Conservation (phyloP, 441 rosid species). For the Adansonia rubrostipa region DNA sequence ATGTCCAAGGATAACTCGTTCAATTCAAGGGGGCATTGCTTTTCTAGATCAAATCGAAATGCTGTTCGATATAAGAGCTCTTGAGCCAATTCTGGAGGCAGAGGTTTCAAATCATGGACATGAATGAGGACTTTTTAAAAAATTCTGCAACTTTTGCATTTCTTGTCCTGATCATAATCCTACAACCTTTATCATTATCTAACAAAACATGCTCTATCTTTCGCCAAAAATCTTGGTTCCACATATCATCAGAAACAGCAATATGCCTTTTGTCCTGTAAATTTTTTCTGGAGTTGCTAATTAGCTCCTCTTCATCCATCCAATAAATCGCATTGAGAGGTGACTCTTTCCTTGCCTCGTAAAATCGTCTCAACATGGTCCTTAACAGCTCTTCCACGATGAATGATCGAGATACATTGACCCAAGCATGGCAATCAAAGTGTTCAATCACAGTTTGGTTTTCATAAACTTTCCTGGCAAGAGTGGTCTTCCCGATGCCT, state of each 20-base stretch:
- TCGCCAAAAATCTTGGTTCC: slow-evolving; percentile 27
- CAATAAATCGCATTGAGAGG: too few species aligned
- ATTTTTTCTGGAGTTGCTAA: neutral
- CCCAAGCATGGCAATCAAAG: slow-evolving; percentile 18
- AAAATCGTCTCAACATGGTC: neutral
- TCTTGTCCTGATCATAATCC: slow-evolving; percentile 25
- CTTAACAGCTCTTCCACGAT: neutral
- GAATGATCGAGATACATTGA: slow-evolving; percentile 7
- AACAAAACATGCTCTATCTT: slow-evolving; percentile 13
- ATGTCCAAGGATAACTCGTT: neutral
- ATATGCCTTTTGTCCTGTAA: slow-evolving; percentile 18
- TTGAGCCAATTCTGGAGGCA: neutral
- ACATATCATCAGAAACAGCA: slow-evolving; percentile 31
- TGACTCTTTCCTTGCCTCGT: neutral
- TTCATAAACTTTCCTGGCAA: neutral
- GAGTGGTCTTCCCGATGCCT: slow-evolving; percentile 20
- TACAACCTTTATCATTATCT: slow-evolving; percentile 13
- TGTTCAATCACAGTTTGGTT: neutral
- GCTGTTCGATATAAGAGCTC: slow-evolving; percentile 19
- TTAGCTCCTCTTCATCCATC: neutral
- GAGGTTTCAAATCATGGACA: neutral
- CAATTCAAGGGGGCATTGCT: neutral
- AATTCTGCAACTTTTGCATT: slow-evolving; percentile 6
- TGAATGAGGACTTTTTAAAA: neutral
- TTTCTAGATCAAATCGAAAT: neutral